Base-by-base conservation (phyloP, 148 eudicot genomes). In the Bassia scoparia region DNA sequence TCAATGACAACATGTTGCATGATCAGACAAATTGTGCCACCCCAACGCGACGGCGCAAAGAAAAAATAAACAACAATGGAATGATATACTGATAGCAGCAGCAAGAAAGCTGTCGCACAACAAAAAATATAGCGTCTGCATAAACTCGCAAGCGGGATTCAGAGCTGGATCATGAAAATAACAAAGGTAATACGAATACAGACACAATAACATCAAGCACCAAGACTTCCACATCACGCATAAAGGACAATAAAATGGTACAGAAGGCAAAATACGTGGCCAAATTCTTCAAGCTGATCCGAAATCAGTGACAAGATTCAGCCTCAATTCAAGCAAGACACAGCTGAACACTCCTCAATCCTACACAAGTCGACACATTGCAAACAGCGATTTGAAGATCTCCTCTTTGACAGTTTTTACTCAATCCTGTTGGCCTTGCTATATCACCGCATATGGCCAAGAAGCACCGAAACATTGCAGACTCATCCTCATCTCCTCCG, bases 401-500 rank as follows among this genome's bases (percentile, higher is more conserved):
- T 92, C 96, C n/a, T 91, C 99, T 81, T 95, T 92, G 99, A 66
- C 99, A 95, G 92, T 84, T 92, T 82, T 91, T 95, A 8, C 92
- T 95, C 84, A 91, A n/a, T n/a, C 97, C 29, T 12, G 96, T 77
- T 95, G 92, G 37, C 99, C n/a, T n/a, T 17, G 99, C 97, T 72
- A 95, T 70, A n/a, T 87, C 96, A 90, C 73, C 99, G 85, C 99
- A 95, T n/a, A 91, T 27, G n/a, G 92, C 99, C 99, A 73, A 33
- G 99, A 95, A 54, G 99, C 99, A 61, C 80, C 67, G 96, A 95
- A 35, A 95, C 96, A 50, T 91, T 95, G 92, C 30, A 95, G 83
- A 82, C n/a, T 95, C 99, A 13, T 95, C 99, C 79, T 97, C 99
- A 95, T 29, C 99, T 97, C 97, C 77, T 95, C 99, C 54, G 99